Evolutionary conservation across 192 early-diverging fungal species (phyloP), one percentile per base, ranked within the genome.

Genomic region (Radiomyces spectabilis): DNA sequence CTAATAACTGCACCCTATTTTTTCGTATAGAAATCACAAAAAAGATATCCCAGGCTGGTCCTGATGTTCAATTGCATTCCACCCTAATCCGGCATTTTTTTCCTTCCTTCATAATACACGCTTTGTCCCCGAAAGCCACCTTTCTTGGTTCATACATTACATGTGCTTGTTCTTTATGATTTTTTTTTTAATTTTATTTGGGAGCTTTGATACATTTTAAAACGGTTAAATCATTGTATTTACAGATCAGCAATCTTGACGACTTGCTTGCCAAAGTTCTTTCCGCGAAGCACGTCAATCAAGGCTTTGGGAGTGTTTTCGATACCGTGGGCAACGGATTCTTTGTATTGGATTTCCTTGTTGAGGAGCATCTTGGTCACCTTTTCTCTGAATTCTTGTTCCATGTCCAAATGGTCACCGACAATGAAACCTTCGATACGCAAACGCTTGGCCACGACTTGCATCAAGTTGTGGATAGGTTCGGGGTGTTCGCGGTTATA

Each of bases 401-500:
- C 61, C 40, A 62, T 51, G 31, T 74, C 59, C 25, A 71, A 32
- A 41, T 75, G 75, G 42, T 81, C 73, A 43, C 53, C 21, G 37
- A 81, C 74, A 43, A 86, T 73, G 65, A 91, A 84, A n/a, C 86
- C 86, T 51, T 84, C 57, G 18, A 92, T 67, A 5, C 49, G 55
- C 22, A 86, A 47, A 13, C 79, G 60, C 64, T 82, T 85, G 21
- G 52, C 49, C 16, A 89, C 69, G 16, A 89, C 47, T 24, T 47
- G 33, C 3, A 62, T 57, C 38, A 84, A 38, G 72, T 86, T 89
- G 61, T 80, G 76, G 29, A 84, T 50, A 31, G 61, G 41, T 42
- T 77, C 61, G 4, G 65, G 73, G 5, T 70, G 60, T 8, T 69
- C 57, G 19, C 59, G 52, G 56, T 83, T 75, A 66, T 87, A 85